Percentiles rank a stretch among this genome's conserved stretches.
Evolutionary conservation across 1,139 yeast species (phyloP).

Genomic region (Taphrina deformans): DNA sequence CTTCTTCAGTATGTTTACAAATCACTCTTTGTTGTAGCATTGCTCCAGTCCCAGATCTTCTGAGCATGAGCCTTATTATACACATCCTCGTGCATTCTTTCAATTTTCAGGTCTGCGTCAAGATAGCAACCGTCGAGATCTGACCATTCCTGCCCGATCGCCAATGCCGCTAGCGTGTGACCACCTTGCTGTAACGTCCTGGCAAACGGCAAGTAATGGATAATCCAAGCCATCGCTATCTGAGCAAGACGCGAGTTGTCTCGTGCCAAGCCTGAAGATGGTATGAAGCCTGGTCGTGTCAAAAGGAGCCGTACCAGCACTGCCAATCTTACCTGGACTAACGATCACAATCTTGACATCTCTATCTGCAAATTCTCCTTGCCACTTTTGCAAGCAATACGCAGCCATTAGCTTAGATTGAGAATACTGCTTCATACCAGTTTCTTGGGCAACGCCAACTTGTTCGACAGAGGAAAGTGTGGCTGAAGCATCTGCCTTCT

Average conservation of each 20-base stretch:
- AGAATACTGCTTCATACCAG: conserved; percentile 23
- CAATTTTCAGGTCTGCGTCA: neutral
- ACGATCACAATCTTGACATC: conserved; percentile 12
- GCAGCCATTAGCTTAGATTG: conserved; percentile 24
- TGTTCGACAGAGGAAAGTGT: conserved; percentile 1
- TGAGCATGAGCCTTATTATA: neutral
- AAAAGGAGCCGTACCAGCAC: neutral
- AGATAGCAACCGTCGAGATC: neutral
- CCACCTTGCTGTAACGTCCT: conserved; percentile 24
- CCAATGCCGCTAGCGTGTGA: conserved; percentile 11
- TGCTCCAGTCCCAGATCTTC: conserved; percentile 26
- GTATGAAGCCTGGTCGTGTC: conserved; percentile 15
- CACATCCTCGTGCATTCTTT: conserved; percentile 26
- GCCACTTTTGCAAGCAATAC: conserved; percentile 17
- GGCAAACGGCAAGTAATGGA: conserved; percentile 25
- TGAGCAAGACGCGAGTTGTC: neutral
- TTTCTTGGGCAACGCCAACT: neutral
- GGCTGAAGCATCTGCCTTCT: conserved; percentile 2
- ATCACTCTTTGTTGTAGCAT: neutral
- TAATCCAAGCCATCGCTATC: conserved; percentile 20
- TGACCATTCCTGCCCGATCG: conserved; percentile 2
- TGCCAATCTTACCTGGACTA: conserved; percentile 18
- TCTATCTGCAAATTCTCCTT: neutral
- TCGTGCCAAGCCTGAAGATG: conserved; percentile 15
- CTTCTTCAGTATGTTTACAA: too few species aligned